Evolutionary conservation across 1,139 yeast species (phyloP).

Genomic region (Candida glucosophila): DNA sequence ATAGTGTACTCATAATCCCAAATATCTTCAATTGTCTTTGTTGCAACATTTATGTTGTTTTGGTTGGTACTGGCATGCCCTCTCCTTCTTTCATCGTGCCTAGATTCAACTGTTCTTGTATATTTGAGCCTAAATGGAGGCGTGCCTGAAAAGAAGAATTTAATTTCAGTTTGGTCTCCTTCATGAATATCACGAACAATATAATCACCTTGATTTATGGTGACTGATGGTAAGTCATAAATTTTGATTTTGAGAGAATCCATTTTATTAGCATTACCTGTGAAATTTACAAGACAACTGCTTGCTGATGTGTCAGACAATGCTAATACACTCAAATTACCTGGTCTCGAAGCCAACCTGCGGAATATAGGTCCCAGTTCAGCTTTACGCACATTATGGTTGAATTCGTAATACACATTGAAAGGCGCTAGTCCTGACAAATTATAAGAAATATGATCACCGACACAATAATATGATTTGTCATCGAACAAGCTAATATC

Average conservation of each 20-base stretch:
- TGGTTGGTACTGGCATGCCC: slow-evolving; percentile 14
- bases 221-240: slow-evolving; percentile 88
- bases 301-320: slow-evolving; percentile 67
- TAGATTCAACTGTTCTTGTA: slow-evolving; percentile 33
- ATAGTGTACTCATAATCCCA: slow-evolving; percentile 61
- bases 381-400: slow-evolving; percentile 52
- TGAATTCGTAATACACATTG: slow-evolving; percentile 63
- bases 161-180: slow-evolving; percentile 75
- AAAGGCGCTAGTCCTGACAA: slow-evolving; percentile 78
- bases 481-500: slow-evolving; percentile 37
- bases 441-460: slow-evolving; percentile 75
- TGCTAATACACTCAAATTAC: slow-evolving; percentile 58
- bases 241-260: slow-evolving; percentile 45
- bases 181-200: slow-evolving; percentile 77
- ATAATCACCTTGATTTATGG: slow-evolving; percentile 68
- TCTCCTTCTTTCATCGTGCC: slow-evolving; percentile 21
- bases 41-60: slow-evolving; percentile 45
- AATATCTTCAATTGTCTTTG: slow-evolving; percentile 65
- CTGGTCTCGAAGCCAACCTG: slow-evolving; percentile 77
- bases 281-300: slow-evolving; percentile 59
- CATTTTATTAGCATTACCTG: slow-evolving; percentile 23
- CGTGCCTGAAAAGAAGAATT: slow-evolving; percentile 57
- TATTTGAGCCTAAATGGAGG: slow-evolving; percentile 65
- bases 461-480: slow-evolving; percentile 67
- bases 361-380: slow-evolving; percentile 47